These are phyloP conservation scores for Sporothrix humicola DNA, from an alignment of 2,329 filamentous ascomycete species.

Conservation along the genomic window DNA sequence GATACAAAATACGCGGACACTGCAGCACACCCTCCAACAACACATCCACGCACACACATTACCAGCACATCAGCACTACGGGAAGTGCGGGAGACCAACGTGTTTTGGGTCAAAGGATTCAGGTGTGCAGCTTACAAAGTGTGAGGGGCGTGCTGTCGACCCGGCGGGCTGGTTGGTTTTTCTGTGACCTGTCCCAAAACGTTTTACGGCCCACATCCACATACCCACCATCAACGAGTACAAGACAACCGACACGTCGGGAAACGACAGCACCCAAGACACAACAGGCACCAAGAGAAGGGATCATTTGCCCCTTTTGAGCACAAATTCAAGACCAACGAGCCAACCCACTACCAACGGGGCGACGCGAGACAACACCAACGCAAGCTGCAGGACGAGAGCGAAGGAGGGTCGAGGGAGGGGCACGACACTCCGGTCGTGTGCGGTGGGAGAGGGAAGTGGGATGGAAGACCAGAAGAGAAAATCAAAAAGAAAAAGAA, in stretches of 20 bases:
- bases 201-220: too few relatives aligned
- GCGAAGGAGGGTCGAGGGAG: neutral
- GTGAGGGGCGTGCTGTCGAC: neutral
- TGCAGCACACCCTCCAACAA: neutral
- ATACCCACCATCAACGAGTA: too few relatives aligned
- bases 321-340: neutral
- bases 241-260: neutral
- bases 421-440: neutral
- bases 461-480: too few relatives aligned
- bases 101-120: neutral
- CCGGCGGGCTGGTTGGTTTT: conserved; percentile 3
- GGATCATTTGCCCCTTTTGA: neutral
- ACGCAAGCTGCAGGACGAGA: neutral
- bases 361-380: neutral
- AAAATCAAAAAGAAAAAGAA: too few relatives aligned
- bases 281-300: too few relatives aligned
- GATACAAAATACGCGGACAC: neutral
- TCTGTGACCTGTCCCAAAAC: too few relatives aligned
- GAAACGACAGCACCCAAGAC: neutral
- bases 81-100: conserved; percentile 1
- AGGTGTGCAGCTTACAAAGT: neutral
- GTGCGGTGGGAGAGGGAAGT: neutral
- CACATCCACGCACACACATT: neutral
- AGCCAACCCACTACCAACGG: too few relatives aligned
- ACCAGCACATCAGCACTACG: neutral